phyloP scores from a whole-genome alignment of 2,329 filamentous ascomycete species.

The Scytalidium lignicola region DNA sequence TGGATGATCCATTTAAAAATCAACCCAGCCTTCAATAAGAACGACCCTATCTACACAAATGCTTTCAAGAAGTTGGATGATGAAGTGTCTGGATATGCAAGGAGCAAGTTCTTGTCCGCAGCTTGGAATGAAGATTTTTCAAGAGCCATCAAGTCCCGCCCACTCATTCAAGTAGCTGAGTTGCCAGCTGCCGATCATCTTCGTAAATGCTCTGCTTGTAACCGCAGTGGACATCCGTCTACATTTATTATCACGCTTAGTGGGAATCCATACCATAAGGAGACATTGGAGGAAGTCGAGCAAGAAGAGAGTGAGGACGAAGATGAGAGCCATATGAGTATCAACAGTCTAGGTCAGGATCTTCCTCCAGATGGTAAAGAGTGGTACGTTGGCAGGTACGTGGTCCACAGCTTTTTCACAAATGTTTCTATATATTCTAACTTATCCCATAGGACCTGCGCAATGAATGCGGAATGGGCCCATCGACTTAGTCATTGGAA shows the following conservation, averaged over 20 bases:
- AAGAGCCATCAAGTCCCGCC: slow-evolving; percentile 60
- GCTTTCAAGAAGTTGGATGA: slow-evolving; percentile 69
- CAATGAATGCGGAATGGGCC: slow-evolving; percentile 60
- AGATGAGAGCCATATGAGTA: slow-evolving; percentile 27
- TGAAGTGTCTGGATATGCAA: slow-evolving; percentile 62
- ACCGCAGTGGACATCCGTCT: slow-evolving; percentile 62
- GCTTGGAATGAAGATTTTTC: slow-evolving; percentile 65
- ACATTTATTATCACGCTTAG: slow-evolving; percentile 58
- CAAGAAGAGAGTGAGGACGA: slow-evolving; percentile 33
- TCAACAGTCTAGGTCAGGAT: slow-evolving; percentile 41
- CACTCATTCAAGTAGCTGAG: slow-evolving; percentile 39
- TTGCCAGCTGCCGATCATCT: slow-evolving; percentile 33
- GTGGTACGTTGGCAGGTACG: slow-evolving; percentile 47
- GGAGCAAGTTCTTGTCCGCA: slow-evolving; percentile 66
- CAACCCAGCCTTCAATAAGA: slow-evolving; percentile 61
- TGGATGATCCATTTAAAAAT: slow-evolving; percentile 80
- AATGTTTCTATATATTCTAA: slow-evolving; percentile 17
- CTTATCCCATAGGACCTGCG: slow-evolving; percentile 40
- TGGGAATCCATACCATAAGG: slow-evolving; percentile 60
- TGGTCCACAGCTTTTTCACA: slow-evolving; percentile 6
- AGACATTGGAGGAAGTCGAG: slow-evolving; percentile 61
- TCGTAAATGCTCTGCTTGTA: slow-evolving; percentile 65
- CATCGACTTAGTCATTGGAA: slow-evolving; percentile 75
- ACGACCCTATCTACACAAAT: slow-evolving; percentile 59
- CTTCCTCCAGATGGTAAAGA: slow-evolving; percentile 38